Percentiles rank a stretch among this genome's conserved stretches.
phyloP scores from a whole-genome alignment of 2,329 filamentous ascomycete species.

The Trichoderma brevicompactum region DNA sequence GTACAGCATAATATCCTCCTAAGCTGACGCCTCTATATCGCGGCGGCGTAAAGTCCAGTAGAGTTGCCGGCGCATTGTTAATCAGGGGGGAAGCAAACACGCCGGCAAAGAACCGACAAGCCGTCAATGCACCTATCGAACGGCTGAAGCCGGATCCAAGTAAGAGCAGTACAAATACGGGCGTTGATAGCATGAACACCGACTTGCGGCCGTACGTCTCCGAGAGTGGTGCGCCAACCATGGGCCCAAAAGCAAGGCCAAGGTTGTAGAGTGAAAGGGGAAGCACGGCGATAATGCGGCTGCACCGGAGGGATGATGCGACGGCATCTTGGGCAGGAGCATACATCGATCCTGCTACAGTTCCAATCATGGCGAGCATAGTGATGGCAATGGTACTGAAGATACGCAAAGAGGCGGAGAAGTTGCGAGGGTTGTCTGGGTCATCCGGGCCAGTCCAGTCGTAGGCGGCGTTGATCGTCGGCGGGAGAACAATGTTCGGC shows the following conservation, averaged over 20 bases:
- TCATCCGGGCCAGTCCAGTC: conserved; percentile 58
- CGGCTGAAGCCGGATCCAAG: conserved; percentile 69
- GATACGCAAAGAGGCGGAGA: conserved; percentile 74
- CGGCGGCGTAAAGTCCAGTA: conserved; percentile 63
- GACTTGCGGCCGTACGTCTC: conserved; percentile 68
- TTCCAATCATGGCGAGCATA: conserved; percentile 66
- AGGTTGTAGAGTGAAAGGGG: conserved; percentile 38
- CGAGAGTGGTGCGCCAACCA: conserved; percentile 75
- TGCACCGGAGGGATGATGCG: conserved; percentile 31
- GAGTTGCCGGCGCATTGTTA: conserved; percentile 65
- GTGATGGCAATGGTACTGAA: conserved; percentile 75
- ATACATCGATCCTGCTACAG: conserved; percentile 41
- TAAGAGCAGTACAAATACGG: conserved; percentile 73
- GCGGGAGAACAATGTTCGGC: conserved; percentile 27
- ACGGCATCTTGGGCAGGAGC: conserved; percentile 37
- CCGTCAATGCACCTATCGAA: conserved; percentile 72
- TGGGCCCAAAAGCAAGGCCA: conserved; percentile 51
- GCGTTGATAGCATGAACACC: conserved; percentile 53
- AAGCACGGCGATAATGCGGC: conserved; percentile 34
- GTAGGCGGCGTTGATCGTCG: conserved; percentile 37
- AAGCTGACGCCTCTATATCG: conserved; percentile 61
- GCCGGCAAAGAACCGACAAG: conserved; percentile 71
- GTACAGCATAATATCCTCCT: conserved; percentile 66
- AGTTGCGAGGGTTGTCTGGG: conserved; percentile 81
- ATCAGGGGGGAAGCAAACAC: conserved; percentile 65